Evolutionary conservation across 2,329 filamentous ascomycete genomes (phyloP).

Genomic region (Dothidotthia symphoricarpi): DNA sequence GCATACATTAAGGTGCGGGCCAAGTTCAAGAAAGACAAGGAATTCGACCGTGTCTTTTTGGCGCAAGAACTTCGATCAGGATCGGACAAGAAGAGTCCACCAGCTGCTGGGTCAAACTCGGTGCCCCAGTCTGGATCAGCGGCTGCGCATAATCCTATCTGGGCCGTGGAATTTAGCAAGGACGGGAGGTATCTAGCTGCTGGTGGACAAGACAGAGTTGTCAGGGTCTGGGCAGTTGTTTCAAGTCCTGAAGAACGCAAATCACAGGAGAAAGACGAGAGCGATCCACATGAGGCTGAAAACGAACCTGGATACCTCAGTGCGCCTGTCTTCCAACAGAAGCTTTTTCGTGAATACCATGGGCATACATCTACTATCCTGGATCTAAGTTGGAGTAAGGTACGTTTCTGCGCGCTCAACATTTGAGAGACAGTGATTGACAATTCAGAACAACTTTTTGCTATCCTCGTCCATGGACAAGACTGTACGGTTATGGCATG

Average conservation of each 20-base stretch:
- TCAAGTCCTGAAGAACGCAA: slow-evolving; percentile 76
- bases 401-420: slow-evolving; percentile 20
- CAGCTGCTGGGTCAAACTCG: slow-evolving; percentile 26
- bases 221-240: slow-evolving; percentile 87
- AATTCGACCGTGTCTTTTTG: slow-evolving; percentile 85
- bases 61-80: slow-evolving; percentile 81
- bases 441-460: slow-evolving; percentile 77
- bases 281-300: slow-evolving; percentile 45
- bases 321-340: slow-evolving; percentile 83
- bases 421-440: not conserved
- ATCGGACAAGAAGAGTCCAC: slow-evolving; percentile 30
- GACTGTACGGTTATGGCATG: slow-evolving; percentile 91
- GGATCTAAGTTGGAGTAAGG: slow-evolving; percentile 95
- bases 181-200: slow-evolving; percentile 89
- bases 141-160: slow-evolving; percentile 65
- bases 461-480: slow-evolving; percentile 98
- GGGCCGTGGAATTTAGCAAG: slow-evolving; percentile 89
- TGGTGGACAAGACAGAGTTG: slow-evolving; percentile 82
- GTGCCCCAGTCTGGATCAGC: slow-evolving; percentile 36
- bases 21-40: slow-evolving; percentile 74
- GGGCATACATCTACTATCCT: slow-evolving; percentile 85
- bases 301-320: slow-evolving; percentile 66
- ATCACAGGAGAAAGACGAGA: slow-evolving; percentile 69
- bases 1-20: slow-evolving; percentile 84
- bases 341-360: slow-evolving; percentile 74